phyloP scores from a whole-genome alignment of 2,329 filamentous ascomycete species.

The Exutisphaerella laricina region DNA sequence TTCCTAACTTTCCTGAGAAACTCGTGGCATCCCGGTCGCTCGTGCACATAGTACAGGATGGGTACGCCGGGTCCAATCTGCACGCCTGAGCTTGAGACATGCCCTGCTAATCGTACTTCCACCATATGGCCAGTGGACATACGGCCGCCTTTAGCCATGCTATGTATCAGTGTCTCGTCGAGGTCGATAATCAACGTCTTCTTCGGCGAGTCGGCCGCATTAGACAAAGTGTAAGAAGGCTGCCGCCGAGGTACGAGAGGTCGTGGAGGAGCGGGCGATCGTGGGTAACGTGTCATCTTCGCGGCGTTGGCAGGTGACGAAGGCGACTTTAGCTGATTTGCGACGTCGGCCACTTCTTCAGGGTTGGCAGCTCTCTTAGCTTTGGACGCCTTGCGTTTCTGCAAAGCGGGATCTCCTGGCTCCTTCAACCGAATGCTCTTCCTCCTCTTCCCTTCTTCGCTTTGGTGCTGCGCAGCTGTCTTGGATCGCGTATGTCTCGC shows the following conservation, averaged over 20 bases:
- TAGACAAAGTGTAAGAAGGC: constrained; percentile 71
- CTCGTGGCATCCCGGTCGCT: constrained; percentile 93
- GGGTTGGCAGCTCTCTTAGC: constrained; percentile 33
- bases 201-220: constrained; percentile 57
- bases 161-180: constrained; percentile 96
- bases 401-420: constrained; percentile 69
- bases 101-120: constrained; percentile 56
- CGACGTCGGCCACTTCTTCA: constrained; percentile 45
- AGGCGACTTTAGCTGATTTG: constrained; percentile 84
- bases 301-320: constrained; percentile 66
- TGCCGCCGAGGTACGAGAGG: constrained; percentile 85
- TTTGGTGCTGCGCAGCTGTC: constrained; percentile 50
- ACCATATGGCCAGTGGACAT: constrained; percentile 99
- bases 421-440: constrained; percentile 88
- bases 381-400: constrained; percentile 66
- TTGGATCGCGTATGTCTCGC: constrained; percentile 59
- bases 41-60: constrained; percentile 98
- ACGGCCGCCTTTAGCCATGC: constrained; percentile 90
- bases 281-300: constrained; percentile 78
- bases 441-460: constrained; percentile 58
- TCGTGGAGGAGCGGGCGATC: constrained; percentile 79
- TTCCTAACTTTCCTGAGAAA: constrained; percentile 90
- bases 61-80: constrained; percentile 78
- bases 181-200: constrained; percentile 95
- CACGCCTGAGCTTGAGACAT: constrained; percentile 21